Conservation (phyloP, 2,329 filamentous ascomycete genomes). For the Diaporthe sp. region DNA sequence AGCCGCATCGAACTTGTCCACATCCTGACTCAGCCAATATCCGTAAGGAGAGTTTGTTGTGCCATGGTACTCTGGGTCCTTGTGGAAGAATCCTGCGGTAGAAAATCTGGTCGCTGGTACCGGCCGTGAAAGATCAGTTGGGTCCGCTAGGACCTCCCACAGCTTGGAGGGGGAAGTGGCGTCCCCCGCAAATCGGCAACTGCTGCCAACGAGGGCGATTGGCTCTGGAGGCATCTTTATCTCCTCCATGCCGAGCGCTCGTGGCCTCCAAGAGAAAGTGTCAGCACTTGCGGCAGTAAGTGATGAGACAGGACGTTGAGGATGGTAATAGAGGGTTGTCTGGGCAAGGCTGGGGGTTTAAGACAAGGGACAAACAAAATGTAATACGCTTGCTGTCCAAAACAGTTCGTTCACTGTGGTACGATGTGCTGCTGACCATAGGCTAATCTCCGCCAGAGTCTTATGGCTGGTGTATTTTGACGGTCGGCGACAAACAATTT, state of each 20-base stretch:
- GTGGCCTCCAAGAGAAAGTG: neutral
- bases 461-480: neutral
- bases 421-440: too few relatives aligned
- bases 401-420: neutral
- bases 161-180: constrained; percentile 44
- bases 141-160: constrained; percentile 44
- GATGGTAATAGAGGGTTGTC: too few relatives aligned
- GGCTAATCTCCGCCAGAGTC: neutral
- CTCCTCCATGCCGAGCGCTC: constrained; percentile 26
- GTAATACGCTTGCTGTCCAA: neutral
- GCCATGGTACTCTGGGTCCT: constrained; percentile 46
- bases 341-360: too few relatives aligned
- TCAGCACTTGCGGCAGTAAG: constrained; percentile 1
- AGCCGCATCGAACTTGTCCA: constrained; percentile 46
- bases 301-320: neutral
- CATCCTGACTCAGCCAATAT: constrained; percentile 47
- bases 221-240: constrained; percentile 38
- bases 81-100: constrained; percentile 44
- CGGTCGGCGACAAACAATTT: neutral
- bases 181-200: constrained; percentile 47
- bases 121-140: constrained; percentile 40
- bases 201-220: constrained; percentile 43
- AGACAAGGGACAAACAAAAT: neutral
- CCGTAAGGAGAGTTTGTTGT: constrained; percentile 45
- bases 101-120: constrained; percentile 45